phyloP scores from a whole-genome alignment of 345 rosid genomes.

The Boechera stricta region DNA sequence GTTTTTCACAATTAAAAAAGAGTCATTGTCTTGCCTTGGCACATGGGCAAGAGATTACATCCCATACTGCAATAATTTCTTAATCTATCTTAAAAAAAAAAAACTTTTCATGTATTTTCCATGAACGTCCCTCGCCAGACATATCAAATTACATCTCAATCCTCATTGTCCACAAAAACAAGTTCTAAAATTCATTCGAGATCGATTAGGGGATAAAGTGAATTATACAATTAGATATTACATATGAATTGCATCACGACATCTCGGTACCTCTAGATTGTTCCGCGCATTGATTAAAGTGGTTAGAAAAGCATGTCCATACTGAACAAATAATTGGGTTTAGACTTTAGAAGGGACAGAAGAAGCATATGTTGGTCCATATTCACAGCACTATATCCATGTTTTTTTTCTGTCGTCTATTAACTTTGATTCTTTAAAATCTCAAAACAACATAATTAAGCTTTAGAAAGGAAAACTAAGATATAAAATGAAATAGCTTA shows the following conservation, averaged over 20 bases:
- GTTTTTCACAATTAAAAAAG: conserved; percentile 12
- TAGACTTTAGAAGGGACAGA: not conserved
- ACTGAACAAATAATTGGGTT: conserved; percentile 14
- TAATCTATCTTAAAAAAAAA: not conserved
- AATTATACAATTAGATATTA: conserved; percentile 17
- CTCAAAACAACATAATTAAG: no score
- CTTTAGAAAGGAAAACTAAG: no score
- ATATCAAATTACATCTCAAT: conserved; percentile 23
- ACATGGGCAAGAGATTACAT: conserved; percentile 29
- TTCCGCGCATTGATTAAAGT: conserved; percentile 26
- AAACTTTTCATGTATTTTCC: no score
- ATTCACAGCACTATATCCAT: conserved; percentile 25
- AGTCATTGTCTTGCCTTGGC: conserved; percentile 34
- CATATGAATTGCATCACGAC: not conserved
- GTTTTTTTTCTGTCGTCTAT: not conserved
- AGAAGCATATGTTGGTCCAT: conserved; percentile 30
- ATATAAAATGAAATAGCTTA: no score
- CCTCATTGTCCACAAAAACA: conserved; percentile 7
- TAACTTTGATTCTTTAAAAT: conserved; percentile 8
- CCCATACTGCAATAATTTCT: conserved; percentile 13
- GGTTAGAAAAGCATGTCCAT: conserved; percentile 6
- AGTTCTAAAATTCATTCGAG: not conserved
- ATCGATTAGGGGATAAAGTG: conserved; percentile 3
- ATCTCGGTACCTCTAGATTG: conserved; percentile 25
- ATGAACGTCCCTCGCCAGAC: not conserved